Base-by-base conservation (phyloP, 2,329 filamentous ascomycete species). In the Pyrenophora tritici-repentis region DNA sequence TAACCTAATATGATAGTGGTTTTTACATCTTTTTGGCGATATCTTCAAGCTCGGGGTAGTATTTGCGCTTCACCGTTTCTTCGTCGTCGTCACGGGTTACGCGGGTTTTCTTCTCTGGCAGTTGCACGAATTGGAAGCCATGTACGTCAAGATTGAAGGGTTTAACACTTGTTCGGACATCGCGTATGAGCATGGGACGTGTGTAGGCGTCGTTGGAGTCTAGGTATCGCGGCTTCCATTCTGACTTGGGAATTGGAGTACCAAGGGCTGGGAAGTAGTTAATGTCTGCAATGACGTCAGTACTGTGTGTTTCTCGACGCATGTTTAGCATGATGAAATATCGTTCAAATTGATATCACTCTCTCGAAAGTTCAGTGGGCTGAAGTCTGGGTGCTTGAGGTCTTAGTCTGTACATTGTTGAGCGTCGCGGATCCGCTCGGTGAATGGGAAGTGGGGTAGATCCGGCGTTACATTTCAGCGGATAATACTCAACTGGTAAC, bases 121-220 rank as follows among this genome's bases (percentile, higher is more conserved):
- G 35, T 4, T 58, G 55, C 32, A 66, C 42, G 29, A 70, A 55
- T 38, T 65, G 54, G 44, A 70, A 68, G 20, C 69, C 75, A 24
- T 70, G 71, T 5, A 50, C 65, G 49, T 76, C 73, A 6, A 78
- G 61, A 3, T 56, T 68, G 47, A 73, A 76, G 17, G 68, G 60
- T 13, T 71, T 58, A 50, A 76, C 72, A 10, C 73, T 65, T 0
- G 75, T 75, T n/a, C 74, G 67, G 32, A 79, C 71, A 56, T 81
- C 78, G 37, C 73, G 71, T 40, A 79, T 63, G 12, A 51, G 58
- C 50, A 66, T 65, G 13, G 55, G 46, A 6, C 63, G 61, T n/a
- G 63, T 62, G 34, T 54, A 18, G 37, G 57, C 56, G 16, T 61
- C 50, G 14, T 37, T 35, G 2, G 47, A 37, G 10, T 53, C 52